Conservation (phyloP, 805 yeast genomes). For the Crinitomyces ghanaensis region DNA sequence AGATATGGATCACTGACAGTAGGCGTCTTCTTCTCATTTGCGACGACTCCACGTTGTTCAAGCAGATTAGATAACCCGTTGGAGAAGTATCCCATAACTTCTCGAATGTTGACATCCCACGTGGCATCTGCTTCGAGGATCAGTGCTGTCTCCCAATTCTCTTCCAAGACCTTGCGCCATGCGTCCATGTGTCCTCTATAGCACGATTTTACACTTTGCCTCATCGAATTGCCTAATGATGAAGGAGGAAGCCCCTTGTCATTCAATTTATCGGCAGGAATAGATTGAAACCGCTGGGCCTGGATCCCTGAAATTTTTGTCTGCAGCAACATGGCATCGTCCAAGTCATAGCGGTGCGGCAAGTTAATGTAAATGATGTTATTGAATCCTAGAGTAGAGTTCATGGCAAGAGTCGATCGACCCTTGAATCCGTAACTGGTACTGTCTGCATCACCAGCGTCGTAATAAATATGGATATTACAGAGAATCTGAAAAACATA, state of each 20-base stretch:
- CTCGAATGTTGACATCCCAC: slow-evolving; percentile 9
- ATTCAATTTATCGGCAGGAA: slow-evolving; percentile 1
- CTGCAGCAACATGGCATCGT: slow-evolving; percentile 12
- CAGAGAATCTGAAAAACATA: too few species aligned
- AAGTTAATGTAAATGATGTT: slow-evolving; percentile 9
- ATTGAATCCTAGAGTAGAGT: slow-evolving; percentile 12
- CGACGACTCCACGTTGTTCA: slow-evolving; percentile 3
- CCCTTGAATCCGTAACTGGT: too few species aligned
- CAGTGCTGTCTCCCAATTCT: slow-evolving; percentile 4
- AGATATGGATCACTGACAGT: slow-evolving; percentile 9
- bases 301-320: slow-evolving; percentile 6
- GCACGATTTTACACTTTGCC: slow-evolving; percentile 5
- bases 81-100: slow-evolving; percentile 3
- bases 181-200: slow-evolving; percentile 9
- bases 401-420: slow-evolving; percentile 1
- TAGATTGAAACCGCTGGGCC: slow-evolving; percentile 1
- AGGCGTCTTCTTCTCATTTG: not conserved
- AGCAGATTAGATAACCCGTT: too few species aligned
- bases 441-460: too few species aligned
- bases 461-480: too few species aligned
- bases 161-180: slow-evolving; percentile 8
- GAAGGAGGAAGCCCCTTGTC: slow-evolving; percentile 7
- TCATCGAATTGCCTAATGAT: slow-evolving; percentile 2
- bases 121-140: slow-evolving; percentile 13
- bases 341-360: slow-evolving; percentile 6